Conservation (phyloP, 139 green algal genomes). For the Chlorella vulgaris region DNA sequence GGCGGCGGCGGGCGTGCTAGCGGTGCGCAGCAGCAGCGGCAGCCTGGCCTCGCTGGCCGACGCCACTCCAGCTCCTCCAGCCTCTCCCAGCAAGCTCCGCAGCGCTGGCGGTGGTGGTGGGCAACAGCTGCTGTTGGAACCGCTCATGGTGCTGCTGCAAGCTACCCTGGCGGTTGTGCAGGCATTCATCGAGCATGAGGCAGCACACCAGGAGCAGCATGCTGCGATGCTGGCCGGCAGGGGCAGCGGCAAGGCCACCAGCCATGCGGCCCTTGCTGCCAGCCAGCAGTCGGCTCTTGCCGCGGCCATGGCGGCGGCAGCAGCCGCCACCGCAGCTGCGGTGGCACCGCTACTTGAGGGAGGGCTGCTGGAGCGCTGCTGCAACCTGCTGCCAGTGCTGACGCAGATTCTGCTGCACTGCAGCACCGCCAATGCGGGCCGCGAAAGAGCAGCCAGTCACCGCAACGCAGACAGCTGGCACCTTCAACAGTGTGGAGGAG, state of each 20-base stretch:
- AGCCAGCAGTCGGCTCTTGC: not conserved
- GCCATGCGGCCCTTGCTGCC: slow-evolving; percentile 18
- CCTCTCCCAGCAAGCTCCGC: not conserved
- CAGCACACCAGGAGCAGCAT: slow-evolving; percentile 2
- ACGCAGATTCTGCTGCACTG: slow-evolving; percentile 12
- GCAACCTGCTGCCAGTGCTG: slow-evolving; percentile 21
- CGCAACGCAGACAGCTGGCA: not conserved
- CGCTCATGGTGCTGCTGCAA: not conserved
- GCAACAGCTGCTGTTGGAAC: not conserved
- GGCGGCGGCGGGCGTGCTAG: slow-evolving; percentile 18
- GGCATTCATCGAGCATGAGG: not conserved
- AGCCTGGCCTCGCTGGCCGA: not conserved
- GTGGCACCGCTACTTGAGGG: slow-evolving; percentile 37
- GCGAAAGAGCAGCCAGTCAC: too few relatives aligned
- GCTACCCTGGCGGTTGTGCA: not conserved
- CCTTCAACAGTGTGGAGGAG: not conserved
- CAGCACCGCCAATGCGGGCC: not conserved
- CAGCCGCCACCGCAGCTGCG: not conserved
- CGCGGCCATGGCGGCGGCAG: slow-evolving; percentile 8
- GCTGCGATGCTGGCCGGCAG: not conserved
- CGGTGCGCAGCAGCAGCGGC: not conserved
- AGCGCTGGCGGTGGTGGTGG: not conserved
- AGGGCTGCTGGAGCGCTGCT: slow-evolving; percentile 12
- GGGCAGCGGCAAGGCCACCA: not conserved
- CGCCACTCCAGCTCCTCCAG: not conserved